Evolutionary conservation across 768 basidiomycete genomes (phyloP).

Genomic region (Serendipita sp.): DNA sequence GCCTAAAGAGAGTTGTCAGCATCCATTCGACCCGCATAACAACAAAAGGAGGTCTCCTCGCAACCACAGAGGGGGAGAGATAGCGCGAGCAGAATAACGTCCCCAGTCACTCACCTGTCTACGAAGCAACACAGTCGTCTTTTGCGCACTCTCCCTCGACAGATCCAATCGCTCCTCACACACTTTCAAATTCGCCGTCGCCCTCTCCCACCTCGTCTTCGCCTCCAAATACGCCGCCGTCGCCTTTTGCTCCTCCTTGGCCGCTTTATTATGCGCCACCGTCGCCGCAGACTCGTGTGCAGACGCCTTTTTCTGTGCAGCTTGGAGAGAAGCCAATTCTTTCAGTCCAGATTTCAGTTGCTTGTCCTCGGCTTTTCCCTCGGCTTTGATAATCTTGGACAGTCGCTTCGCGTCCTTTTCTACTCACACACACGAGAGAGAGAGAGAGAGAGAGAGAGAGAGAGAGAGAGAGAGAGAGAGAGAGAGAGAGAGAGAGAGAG

Average conservation of each 20-base stretch:
- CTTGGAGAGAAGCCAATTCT: slow-evolving; percentile 20
- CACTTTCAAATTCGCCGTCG: neutral
- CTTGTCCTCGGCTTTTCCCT: slow-evolving; percentile 20
- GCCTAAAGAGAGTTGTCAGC: neutral
- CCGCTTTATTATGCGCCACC: neutral
- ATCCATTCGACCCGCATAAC: neutral
- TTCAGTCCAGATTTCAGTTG: slow-evolving; percentile 20
- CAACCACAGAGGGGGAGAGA: too few relatives aligned
- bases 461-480: neutral
- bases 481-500: neutral
- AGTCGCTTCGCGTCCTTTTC: slow-evolving; percentile 19
- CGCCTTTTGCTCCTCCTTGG: neutral
- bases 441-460: neutral
- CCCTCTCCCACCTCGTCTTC: neutral
- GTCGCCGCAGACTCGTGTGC: slow-evolving; percentile 2
- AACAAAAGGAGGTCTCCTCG: too few relatives aligned
- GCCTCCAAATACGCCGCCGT: neutral
- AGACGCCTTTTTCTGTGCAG: slow-evolving; percentile 20
- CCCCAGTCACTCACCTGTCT: neutral
- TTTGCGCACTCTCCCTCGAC: neutral
- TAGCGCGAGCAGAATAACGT: too few relatives aligned
- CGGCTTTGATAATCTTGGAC: slow-evolving; percentile 21
- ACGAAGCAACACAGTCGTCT: neutral
- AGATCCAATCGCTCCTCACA: neutral
- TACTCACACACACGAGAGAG: neutral